Evolutionary conservation across 768 basidiomycete genomes (phyloP), one percentile per base, ranked within the genome.

Genomic region (Fomitopsis serialis): DNA sequence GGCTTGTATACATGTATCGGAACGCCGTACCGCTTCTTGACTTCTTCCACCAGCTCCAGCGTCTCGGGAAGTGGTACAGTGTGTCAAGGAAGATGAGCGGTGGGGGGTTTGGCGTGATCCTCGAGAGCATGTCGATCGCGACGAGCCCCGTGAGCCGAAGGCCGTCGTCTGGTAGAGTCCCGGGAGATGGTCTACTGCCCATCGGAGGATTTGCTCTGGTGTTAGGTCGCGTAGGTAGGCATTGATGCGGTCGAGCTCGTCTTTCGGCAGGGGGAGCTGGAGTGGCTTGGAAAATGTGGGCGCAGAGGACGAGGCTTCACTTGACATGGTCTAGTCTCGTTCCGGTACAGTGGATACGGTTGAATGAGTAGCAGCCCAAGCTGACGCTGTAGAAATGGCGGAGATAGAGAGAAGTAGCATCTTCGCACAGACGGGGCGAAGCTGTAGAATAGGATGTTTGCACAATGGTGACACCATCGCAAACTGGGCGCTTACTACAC

Each of bases 41-140:
- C 90, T n/a, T 85, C 82, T 35, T 86, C 80, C 10, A 95, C 87
- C 43, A 99, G 85, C 53, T 85, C 84, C 63, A 97, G 87, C 4
- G 96, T 98, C 73, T 98, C 92, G 3, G 74, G 71, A 99, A 99
- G 73, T 98, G 97, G 66, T 98, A 93, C 13, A 98, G 77, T 0
- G 97, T 98, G 73, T 99, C 95, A 66, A 98, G 72, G 74, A 99
- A 98, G 73, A 98, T 93, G 19, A 98, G 78, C 1, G 94, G 92
- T 1, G 90, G 90, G 0, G 80, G 78, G 17, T 71, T 65, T 24
- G 73, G 55, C 2, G 86, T 85, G 57, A 94, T 74, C 68, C 90
- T 89, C 32, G 90, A 87, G 50, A 98, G 81, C 92, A 99, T 97
- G 68, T 97, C 93, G 56, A 91, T 84, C 19, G 93, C 86, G 52